phyloP scores from a whole-genome alignment of 2,329 filamentous ascomycete genomes.

The Alternaria sp. region DNA sequence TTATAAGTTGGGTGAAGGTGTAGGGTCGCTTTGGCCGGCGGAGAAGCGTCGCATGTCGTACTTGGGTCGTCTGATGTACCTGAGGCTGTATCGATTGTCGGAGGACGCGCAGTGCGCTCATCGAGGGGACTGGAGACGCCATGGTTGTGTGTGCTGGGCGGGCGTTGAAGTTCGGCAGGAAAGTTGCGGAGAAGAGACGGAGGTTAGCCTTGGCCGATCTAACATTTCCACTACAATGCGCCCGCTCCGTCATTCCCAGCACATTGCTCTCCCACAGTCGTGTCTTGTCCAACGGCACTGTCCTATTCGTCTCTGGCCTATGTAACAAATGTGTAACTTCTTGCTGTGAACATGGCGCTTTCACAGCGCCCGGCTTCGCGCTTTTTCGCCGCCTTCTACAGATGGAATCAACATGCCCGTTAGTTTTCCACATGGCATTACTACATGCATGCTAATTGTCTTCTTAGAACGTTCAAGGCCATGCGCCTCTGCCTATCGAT shows the following conservation, averaged over 20 bases:
- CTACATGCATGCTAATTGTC: neutral
- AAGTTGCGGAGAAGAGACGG: slow-evolving; percentile 36
- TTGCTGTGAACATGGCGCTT: slow-evolving; percentile 25
- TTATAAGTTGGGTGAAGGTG: slow-evolving; percentile 95
- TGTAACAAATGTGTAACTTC: neutral
- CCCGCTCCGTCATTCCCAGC: slow-evolving; percentile 12
- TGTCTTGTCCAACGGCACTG: neutral
- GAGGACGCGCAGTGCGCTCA: slow-evolving; percentile 42
- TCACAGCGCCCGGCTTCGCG: slow-evolving; percentile 35
- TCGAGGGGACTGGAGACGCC: slow-evolving; percentile 44
- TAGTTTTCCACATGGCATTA: neutral
- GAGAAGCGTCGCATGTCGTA: slow-evolving; percentile 84
- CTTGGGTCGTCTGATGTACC: slow-evolving; percentile 57
- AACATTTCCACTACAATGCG: slow-evolving; percentile 23
- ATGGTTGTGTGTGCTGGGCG: slow-evolving; percentile 27
- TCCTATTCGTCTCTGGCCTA: neutral
- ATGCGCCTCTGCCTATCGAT: slow-evolving; percentile 9
- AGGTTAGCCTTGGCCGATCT: slow-evolving; percentile 21
- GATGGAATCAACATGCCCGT: slow-evolving; percentile 49
- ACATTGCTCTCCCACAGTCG: slow-evolving; percentile 1
- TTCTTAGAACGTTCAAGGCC: slow-evolving; percentile 18
- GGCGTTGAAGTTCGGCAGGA: slow-evolving; percentile 15
- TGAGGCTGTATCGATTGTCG: slow-evolving; percentile 36
- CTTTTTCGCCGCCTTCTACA: slow-evolving; percentile 57
- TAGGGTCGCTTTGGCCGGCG: slow-evolving; percentile 90